A percentile compares a stretch with the other conserved stretches of the same genome.
Evolutionary conservation across 495 filamentous ascomycete genomes (phyloP).

Genomic region (Neurospora cerealis): DNA sequence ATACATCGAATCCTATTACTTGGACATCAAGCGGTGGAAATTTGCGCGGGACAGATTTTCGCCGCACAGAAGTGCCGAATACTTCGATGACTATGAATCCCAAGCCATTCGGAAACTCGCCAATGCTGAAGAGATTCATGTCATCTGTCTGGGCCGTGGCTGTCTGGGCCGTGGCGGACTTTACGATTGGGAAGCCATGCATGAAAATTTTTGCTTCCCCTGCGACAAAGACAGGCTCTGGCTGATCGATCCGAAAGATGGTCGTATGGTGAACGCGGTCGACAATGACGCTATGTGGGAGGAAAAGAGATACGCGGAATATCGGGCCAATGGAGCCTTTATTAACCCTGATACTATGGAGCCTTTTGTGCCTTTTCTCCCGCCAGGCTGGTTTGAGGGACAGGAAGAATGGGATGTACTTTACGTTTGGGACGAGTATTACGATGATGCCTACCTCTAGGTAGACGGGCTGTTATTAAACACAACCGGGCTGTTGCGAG

Average conservation of each 20-base stretch:
- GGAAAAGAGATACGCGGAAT: not conserved
- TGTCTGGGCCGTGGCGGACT: not conserved
- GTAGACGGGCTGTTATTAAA: too few relatives aligned
- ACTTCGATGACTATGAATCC: not conserved
- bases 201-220: not conserved
- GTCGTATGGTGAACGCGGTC: not conserved
- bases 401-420: not conserved
- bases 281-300: not conserved
- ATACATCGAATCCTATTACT: not conserved
- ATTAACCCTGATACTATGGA: not conserved
- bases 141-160: not conserved
- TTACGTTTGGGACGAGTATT: too few relatives aligned
- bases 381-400: not conserved
- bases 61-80: too few relatives aligned
- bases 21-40: not conserved
- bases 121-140: not conserved
- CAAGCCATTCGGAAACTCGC: not conserved
- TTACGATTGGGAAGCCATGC: not conserved
- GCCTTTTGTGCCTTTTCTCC: not conserved
- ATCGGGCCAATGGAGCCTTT: not conserved
- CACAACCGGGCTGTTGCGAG: too few relatives aligned
- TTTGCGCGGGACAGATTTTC: not conserved
- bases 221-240: not conserved
- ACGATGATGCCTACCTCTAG: too few relatives aligned
- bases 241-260: not conserved